These are phyloP conservation scores for Nidula niveotomentosa DNA, from an alignment of 1,284 basidiomycete genomes.

Conservation along the genomic window DNA sequence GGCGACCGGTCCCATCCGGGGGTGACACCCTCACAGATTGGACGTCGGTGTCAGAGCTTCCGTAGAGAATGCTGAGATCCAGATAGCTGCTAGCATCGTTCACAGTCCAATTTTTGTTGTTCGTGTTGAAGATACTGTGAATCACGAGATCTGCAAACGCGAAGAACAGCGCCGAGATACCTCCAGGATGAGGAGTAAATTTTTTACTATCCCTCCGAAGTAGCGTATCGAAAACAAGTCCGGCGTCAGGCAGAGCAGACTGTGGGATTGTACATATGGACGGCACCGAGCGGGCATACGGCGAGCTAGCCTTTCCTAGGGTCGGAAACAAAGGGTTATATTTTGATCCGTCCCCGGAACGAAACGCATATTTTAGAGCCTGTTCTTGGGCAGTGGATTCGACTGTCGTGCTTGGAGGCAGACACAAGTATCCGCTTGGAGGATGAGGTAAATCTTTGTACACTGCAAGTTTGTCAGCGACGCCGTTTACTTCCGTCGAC, in stretches of 20 bases:
- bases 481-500: conserved; percentile 10
- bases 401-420: conserved; percentile 4
- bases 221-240: conserved; percentile 72
- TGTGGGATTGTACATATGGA: conserved; percentile 41
- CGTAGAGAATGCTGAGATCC: conserved; percentile 78
- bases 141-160: conserved; percentile 79
- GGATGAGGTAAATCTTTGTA: conserved; percentile 75
- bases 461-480: conserved; percentile 28
- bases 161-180: conserved; percentile 71
- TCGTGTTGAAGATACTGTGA: conserved; percentile 73
- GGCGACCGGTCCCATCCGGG: conserved; percentile 62
- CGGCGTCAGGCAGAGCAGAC: conserved; percentile 62
- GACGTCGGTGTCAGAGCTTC: conserved; percentile 50
- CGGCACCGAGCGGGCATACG: conserved; percentile 76
- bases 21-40: conserved; percentile 43
- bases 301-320: conserved; percentile 58
- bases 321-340: conserved; percentile 56
- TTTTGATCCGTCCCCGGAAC: conserved; percentile 56
- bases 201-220: conserved; percentile 49
- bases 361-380: conserved; percentile 44
- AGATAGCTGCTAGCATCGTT: conserved; percentile 78
- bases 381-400: neutral
- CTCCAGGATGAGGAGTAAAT: conserved; percentile 53
- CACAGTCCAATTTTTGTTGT: conserved; percentile 47
- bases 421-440: conserved; percentile 45